Base-by-base conservation (phyloP, 2,329 filamentous ascomycete genomes). In the Cladosporium sp. region DNA sequence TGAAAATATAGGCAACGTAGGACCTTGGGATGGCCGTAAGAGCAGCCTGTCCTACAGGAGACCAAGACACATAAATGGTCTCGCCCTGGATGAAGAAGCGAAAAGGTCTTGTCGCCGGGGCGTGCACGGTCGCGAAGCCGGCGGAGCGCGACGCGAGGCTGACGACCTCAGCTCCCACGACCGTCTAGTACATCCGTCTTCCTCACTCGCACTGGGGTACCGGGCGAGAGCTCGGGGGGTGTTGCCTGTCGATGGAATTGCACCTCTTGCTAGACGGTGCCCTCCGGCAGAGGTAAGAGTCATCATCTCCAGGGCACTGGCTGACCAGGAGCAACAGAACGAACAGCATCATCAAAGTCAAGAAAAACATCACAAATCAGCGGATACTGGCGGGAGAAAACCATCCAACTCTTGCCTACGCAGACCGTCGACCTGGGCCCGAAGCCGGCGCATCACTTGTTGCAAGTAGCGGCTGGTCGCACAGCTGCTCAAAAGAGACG, bases 291-390 rank as follows among this genome's bases (percentile, higher is more conserved):
- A 46, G 31, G 43, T 46, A 35, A 46, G 43, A 46, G 18, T 6
- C 9, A 46, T 22, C 31, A 18, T 8, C 31, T 46, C 43, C 10
- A 3, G 31, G 43, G 14, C n/a, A 46, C 10, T 9, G 18, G 43
- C 28, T 46, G 43, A 46, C 43, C 9, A 34, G 33, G 43, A 22
- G 43, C 43, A 10, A 46, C 43, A 46, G 43, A 46, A 37, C 43
- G 43, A 46, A 46, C 28, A 43, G 8, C 10, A 43, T 37, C 11
- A 16, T 33, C 33, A 34, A 46, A 37, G 33, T 33, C 43, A 37
- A 45, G 16, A 35, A 35, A 31, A 3, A 6, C 32, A 45, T 9
- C 28, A 45, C 3, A 18, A 19, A 46, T 13, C 43, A 46, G 31
- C 1, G 43, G 43, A 34, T 35, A 46, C n/a, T 22, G 41, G 31